Conservation (phyloP, 768 basidiomycete species). For the Trametes villosa region DNA sequence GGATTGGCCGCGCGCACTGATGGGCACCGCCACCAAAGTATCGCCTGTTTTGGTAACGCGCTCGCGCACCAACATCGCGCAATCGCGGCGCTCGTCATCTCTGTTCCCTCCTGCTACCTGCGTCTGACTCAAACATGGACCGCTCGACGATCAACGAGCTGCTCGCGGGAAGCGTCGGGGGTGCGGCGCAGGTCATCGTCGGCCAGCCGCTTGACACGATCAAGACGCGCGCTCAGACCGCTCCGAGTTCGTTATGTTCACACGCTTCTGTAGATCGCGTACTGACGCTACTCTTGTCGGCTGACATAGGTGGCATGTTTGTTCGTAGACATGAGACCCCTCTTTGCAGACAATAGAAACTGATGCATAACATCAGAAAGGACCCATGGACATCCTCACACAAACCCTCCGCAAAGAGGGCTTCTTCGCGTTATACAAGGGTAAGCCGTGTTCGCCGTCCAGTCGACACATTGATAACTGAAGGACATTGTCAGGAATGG, state of each 20-base stretch:
- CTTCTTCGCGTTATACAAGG: conserved; percentile 93
- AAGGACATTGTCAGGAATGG: conserved; percentile 64
- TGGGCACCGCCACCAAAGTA: conserved; percentile 3
- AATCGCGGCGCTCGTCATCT: conserved; percentile 5
- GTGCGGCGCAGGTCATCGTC: conserved; percentile 95
- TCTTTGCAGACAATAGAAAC: background rate
- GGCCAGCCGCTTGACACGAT: conserved; percentile 90
- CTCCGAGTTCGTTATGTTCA: conserved; percentile 61
- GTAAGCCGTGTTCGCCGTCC: conserved; percentile 41
- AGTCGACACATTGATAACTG: background rate
- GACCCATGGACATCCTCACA: conserved; percentile 87
- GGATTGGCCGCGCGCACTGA: too few species aligned
- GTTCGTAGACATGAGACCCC: conserved; percentile 53
- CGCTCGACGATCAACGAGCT: conserved; percentile 79
- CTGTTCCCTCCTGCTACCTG: background rate
- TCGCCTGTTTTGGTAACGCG: conserved; percentile 9
- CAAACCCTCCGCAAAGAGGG: conserved; percentile 89
- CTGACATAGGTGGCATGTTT: conserved; percentile 76
- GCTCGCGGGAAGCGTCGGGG: conserved; percentile 86
- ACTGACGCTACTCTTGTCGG: conserved; percentile 1
- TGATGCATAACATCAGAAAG: conserved; percentile 58
- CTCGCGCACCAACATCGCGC: conserved; percentile 15
- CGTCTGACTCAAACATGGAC: conserved; percentile 21
- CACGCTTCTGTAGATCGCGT: background rate
- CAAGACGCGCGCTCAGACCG: conserved; percentile 88